phyloP scores from a whole-genome alignment of 192 early-diverging fungal genomes.

The Rhizophlyctis rosea region DNA sequence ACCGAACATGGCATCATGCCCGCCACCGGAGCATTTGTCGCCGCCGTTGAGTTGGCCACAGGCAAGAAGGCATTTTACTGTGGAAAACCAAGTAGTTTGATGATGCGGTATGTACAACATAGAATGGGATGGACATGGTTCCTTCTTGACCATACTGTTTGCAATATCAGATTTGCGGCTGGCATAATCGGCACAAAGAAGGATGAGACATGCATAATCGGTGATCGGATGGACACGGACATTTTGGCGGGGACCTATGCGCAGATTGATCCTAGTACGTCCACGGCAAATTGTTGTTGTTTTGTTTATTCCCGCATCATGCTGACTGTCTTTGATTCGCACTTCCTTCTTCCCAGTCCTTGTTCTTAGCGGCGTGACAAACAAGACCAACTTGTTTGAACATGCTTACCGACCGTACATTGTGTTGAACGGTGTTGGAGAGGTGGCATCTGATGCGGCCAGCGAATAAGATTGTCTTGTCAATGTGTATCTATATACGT shows the following conservation, averaged over 20 bases:
- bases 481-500: no score
- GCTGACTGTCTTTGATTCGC: no score
- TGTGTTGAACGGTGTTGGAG: conserved; percentile 48
- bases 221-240: conserved; percentile 68
- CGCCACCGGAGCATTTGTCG: conserved; percentile 55
- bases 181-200: conserved; percentile 47
- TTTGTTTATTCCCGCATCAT: no score
- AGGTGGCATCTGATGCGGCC: conserved; percentile 13
- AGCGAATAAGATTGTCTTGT: neutral
- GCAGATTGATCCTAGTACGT: conserved; percentile 53
- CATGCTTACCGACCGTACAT: conserved; percentile 56
- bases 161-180: conserved; percentile 45
- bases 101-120: conserved; percentile 18
- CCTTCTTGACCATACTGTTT: no score
- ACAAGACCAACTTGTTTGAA: conserved; percentile 36
- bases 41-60: conserved; percentile 53
- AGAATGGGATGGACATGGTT: no score
- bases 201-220: conserved; percentile 61
- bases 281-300: no score
- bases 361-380: conserved; percentile 54
- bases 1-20: conserved; percentile 48
- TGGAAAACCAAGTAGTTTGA: conserved; percentile 31
- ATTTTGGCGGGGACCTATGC: conserved; percentile 59
- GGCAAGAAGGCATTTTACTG: conserved; percentile 60
- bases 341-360: conserved; percentile 52